Percentiles rank a stretch among this genome's conserved stretches.
Conservation (phyloP, 83 land plant genomes). For the Diphasiastrum complanatum region DNA sequence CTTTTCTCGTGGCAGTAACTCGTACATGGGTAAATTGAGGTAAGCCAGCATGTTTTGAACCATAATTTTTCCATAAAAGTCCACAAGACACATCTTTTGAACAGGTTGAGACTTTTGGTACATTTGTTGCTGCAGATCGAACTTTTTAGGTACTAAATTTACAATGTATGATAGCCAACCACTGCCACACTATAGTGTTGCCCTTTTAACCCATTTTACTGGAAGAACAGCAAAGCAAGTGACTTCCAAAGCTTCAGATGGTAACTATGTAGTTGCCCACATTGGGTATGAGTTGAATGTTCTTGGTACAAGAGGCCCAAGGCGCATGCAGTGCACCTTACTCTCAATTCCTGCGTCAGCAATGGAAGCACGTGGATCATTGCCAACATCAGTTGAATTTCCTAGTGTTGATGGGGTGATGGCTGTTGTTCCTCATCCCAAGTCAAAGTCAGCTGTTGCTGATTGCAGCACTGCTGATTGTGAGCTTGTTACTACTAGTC, state of each 20-base stretch:
- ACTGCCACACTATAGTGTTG: too few species aligned
- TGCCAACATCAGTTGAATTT: constrained; percentile 24
- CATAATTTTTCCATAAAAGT: too few species aligned
- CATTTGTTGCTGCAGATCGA: constrained; percentile 31
- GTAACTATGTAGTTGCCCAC: constrained; percentile 32
- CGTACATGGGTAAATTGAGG: constrained; percentile 29
- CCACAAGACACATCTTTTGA: neutral
- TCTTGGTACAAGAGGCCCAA: constrained; percentile 27
- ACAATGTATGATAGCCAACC: constrained; percentile 31
- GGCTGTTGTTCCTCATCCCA: too few species aligned
- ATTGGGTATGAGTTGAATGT: constrained; percentile 30
- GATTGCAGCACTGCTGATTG: constrained; percentile 19
- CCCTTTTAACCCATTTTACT: too few species aligned
- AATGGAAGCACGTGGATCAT: constrained; percentile 22
- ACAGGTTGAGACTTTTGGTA: neutral
- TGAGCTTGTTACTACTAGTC: too few species aligned
- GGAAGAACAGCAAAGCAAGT: constrained; percentile 35
- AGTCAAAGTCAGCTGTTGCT: constrained; percentile 20
- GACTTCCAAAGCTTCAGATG: constrained; percentile 24
- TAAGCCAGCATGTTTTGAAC: neutral
- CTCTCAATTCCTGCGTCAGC: constrained; percentile 23
- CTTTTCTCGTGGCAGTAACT: constrained; percentile 34
- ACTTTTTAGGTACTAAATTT: constrained; percentile 33
- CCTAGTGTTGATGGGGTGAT: constrained; percentile 6
- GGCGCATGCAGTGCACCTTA: constrained; percentile 32